Percentiles rank a stretch among this genome's conserved stretches.
Evolutionary conservation across 73 alveolate species (phyloP).

Genomic region (Symbiodinium natans): DNA sequence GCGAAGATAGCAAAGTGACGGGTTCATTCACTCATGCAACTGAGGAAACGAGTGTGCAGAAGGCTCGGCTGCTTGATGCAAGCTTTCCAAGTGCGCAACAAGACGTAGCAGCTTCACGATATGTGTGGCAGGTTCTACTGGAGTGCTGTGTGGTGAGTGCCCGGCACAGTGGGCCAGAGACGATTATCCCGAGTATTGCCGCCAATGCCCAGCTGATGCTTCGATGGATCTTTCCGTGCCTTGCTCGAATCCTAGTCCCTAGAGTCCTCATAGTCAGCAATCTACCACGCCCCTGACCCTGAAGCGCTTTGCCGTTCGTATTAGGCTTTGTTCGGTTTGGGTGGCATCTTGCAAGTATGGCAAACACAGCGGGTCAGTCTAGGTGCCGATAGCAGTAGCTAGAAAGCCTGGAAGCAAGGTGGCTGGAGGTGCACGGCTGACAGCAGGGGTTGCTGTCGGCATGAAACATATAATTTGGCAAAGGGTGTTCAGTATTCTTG

Average conservation of each 20-base stretch:
- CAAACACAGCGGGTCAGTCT: neutral
- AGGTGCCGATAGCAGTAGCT: neutral
- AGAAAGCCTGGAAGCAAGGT: neutral
- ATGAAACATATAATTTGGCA: too few species aligned
- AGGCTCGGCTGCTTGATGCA: constrained; percentile 19
- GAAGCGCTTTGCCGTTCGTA: too few species aligned
- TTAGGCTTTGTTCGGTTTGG: too few species aligned
- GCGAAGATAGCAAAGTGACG: too few species aligned
- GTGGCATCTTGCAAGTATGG: too few species aligned
- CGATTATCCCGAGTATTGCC: constrained; percentile 47
- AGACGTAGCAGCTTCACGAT: neutral
- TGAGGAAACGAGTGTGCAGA: constrained; percentile 62
- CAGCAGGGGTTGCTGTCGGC: too few species aligned
- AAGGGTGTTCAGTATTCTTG: too few species aligned
- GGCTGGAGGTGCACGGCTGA: neutral
- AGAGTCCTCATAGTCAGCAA: too few species aligned
- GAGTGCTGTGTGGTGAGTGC: constrained; percentile 71
- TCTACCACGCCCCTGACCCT: too few species aligned
- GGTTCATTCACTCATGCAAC: neutral
- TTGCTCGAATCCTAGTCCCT: neutral
- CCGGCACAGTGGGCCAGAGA: constrained; percentile 60
- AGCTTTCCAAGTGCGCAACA: neutral
- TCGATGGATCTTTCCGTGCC: neutral
- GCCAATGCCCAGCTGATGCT: neutral
- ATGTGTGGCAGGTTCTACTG: constrained; percentile 17